Conservation (phyloP, 371 early-diverging fungal species). For the Mucor sp. region DNA sequence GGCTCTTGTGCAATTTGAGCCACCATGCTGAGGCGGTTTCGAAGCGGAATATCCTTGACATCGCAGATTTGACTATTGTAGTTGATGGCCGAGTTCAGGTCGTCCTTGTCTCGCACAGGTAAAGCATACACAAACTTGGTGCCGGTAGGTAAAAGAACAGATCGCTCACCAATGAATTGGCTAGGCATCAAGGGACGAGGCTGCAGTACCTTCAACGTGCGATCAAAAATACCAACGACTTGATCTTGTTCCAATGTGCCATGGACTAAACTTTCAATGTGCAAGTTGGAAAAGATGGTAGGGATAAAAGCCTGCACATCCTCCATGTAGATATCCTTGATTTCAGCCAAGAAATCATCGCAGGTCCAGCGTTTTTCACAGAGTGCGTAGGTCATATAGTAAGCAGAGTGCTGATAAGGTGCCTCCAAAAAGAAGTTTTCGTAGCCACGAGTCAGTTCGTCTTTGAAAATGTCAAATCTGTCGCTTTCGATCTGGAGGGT, state of each 20-base stretch:
- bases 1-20: conserved; percentile 84
- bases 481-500: conserved; percentile 57
- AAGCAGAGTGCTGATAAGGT: conserved; percentile 77
- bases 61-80: conserved; percentile 70
- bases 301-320: conserved; percentile 74
- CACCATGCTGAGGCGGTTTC: conserved; percentile 66
- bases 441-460: conserved; percentile 60
- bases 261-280: conserved; percentile 81
- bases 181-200: conserved; percentile 64
- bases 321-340: conserved; percentile 59
- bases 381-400: conserved; percentile 68
- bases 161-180: conserved; percentile 60
- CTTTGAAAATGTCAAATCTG: conserved; percentile 80
- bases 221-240: conserved; percentile 60
- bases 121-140: conserved; percentile 49
- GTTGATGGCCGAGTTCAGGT: conserved; percentile 87
- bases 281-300: conserved; percentile 61
- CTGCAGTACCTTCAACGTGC: conserved; percentile 50
- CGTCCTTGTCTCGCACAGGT: conserved; percentile 67
- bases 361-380: conserved; percentile 79
- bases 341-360: conserved; percentile 66
- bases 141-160: conserved; percentile 61
- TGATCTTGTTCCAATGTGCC: conserved; percentile 74
- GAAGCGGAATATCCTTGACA: conserved; percentile 49
- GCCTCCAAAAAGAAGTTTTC: conserved; percentile 71